These are phyloP conservation scores for Trichoderma gamsii DNA, from an alignment of 495 filamentous ascomycete species.

Conservation along the genomic window DNA sequence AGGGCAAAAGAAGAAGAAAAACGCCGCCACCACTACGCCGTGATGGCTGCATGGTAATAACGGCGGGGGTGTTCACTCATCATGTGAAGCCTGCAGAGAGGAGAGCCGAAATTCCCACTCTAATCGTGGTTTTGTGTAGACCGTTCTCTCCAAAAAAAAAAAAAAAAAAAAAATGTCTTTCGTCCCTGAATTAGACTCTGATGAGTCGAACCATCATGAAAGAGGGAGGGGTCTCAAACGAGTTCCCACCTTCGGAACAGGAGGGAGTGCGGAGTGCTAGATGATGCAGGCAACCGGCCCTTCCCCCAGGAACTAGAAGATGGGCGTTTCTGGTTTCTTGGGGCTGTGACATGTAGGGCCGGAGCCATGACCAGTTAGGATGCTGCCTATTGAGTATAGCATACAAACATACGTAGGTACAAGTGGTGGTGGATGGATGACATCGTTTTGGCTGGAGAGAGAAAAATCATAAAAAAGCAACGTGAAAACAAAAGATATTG, in stretches of 20 bases:
- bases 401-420: too few relatives aligned
- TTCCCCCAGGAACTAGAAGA: neutral
- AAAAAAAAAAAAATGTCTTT: neutral
- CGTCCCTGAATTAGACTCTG: neutral
- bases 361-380: neutral
- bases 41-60: constrained; percentile 6
- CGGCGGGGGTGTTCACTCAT: neutral
- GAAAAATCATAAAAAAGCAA: too few relatives aligned
- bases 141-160: neutral
- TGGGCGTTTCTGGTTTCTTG: neutral
- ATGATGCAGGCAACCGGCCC: constrained; percentile 11
- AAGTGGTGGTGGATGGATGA: too few relatives aligned
- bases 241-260: neutral
- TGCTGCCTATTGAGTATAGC: neutral
- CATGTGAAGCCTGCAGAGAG: neutral
- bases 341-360: neutral
- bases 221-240: neutral
- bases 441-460: too few relatives aligned
- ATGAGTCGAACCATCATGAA: too few relatives aligned
- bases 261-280: neutral
- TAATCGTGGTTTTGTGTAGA: neutral
- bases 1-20: neutral
- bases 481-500: too few relatives aligned
- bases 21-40: neutral
- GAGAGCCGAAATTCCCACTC: neutral